Evolutionary conservation across 225 moss, liverwort and hornwort genomes (phyloP).

Genomic region (Asterella californica): DNA sequence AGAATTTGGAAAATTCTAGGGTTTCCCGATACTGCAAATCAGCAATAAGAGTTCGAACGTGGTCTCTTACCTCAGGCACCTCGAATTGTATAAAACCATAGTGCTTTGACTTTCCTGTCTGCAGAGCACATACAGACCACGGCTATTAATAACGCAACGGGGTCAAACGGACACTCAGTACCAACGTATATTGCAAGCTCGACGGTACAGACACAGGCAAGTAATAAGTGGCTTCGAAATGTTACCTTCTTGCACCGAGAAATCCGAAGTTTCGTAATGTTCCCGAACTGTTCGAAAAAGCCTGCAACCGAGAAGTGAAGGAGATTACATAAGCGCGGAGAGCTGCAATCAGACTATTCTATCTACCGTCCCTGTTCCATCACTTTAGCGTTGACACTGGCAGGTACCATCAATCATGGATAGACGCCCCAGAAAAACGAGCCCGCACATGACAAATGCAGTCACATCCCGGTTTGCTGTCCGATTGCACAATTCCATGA

Average conservation of each 20-base stretch:
- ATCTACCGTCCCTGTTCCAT: background rate
- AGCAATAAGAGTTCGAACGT: background rate
- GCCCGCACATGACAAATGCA: background rate
- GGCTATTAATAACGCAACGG: background rate
- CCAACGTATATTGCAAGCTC: background rate
- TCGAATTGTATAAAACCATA: slow-evolving; percentile 89
- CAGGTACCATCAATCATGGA: too few relatives aligned
- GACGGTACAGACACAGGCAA: background rate
- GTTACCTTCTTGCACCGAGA: slow-evolving; percentile 87
- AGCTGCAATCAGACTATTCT: background rate
- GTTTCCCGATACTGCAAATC: background rate
- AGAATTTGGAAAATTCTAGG: background rate
- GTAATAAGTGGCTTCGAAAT: background rate
- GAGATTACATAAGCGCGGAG: background rate
- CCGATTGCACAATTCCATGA: background rate
- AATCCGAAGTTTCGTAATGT: slow-evolving; percentile 69
- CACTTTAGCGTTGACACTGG: background rate
- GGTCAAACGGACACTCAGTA: too few relatives aligned
- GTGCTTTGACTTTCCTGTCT: slow-evolving; percentile 98
- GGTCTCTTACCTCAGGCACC: slow-evolving; percentile 60
- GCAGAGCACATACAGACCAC: slow-evolving; percentile 6
- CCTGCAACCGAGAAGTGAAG: slow-evolving; percentile 39
- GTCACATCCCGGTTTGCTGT: background rate
- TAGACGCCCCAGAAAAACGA: background rate
- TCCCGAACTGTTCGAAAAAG: slow-evolving; percentile 92